Evolutionary conservation across 805 yeast species (phyloP), one percentile per base, ranked within the genome.

Genomic region (Cephaloascus fragrans): DNA sequence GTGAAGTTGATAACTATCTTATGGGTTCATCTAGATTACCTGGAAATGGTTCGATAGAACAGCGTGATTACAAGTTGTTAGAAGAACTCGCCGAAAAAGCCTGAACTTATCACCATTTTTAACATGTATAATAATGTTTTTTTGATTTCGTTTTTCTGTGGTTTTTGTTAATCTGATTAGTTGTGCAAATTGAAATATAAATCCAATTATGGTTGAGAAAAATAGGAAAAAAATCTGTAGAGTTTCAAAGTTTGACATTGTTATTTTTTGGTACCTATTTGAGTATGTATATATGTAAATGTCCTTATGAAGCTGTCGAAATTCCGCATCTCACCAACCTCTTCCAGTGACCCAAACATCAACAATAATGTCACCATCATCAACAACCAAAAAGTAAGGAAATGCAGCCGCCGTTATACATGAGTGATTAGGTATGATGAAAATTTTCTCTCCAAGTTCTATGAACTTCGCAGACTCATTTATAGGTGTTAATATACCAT

Each of bases 31-130:
- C 95, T 17, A 73, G 83, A 55, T 73, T 93, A 52, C 97, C 98
- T 44, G 96, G 96, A 34, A 85, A 84, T 57, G 97, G 97, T 40
- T 82, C 95, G 32, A 83, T 93, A 56, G 86, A 82, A 51, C 86
- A 81, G 63, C 80, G 97, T 62, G 79, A 83, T 61, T 85, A 72
- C 62, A 78, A 75, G 52, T 63, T 85, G 48, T 67, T 83, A 54
- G 89, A 81, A 61, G 90, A 83, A 54, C 67, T 84, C 49, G 87
- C 87, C 34, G 75, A 79, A 44, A 73, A 74, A 53, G 72, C 71
- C 20, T 75, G 55, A 45, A 29, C 34, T 32, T n/a, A n/a, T n/a
- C n/a, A n/a, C n/a, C n/a, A n/a, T n/a, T n/a, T n/a, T n/a, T n/a
- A n/a, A n/a, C n/a, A n/a, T n/a, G n/a, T n/a, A n/a, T n/a, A n/a